Percentiles rank a stretch among this genome's conserved stretches.
These are phyloP conservation scores for Saccharomycopsis sp. DNA, from an alignment of 805 yeast species.

Conservation along the genomic window DNA sequence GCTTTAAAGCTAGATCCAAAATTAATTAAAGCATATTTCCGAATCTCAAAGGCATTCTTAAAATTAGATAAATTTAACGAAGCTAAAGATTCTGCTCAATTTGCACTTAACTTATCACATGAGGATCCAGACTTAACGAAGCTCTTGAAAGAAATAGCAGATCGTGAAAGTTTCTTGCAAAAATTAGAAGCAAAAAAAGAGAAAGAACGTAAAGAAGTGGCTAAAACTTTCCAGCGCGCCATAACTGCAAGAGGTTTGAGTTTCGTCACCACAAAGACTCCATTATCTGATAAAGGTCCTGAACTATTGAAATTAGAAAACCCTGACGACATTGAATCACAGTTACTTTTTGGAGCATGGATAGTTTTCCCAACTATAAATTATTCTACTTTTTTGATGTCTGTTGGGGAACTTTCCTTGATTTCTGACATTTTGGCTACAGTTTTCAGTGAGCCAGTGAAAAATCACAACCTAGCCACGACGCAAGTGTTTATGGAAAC, in stretches of 20 bases:
- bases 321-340: slow-evolving; percentile 62
- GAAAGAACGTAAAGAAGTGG: slow-evolving; percentile 29
- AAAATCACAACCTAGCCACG: slow-evolving; percentile 56
- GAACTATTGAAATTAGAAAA: slow-evolving; percentile 53
- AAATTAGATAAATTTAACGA: slow-evolving; percentile 65
- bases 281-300: slow-evolving; percentile 22
- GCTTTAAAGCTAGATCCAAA: slow-evolving; percentile 59
- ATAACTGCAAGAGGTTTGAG: slow-evolving; percentile 51
- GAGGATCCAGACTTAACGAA: slow-evolving; percentile 49
- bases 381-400: slow-evolving; percentile 77
- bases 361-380: slow-evolving; percentile 75
- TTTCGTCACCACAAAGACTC: slow-evolving; percentile 41
- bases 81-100: slow-evolving; percentile 55
- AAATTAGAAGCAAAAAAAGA: slow-evolving; percentile 28
- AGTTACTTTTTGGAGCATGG: slow-evolving; percentile 74
- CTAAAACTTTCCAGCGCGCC: slow-evolving; percentile 47
- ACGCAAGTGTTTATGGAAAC: slow-evolving; percentile 81
- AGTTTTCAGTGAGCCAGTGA: slow-evolving; percentile 58
- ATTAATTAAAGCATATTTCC: slow-evolving; percentile 76
- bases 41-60: slow-evolving; percentile 78
- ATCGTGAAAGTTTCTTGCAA: slow-evolving; percentile 28
- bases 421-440: slow-evolving; percentile 55
- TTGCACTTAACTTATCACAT: slow-evolving; percentile 57
- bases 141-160: slow-evolving; percentile 36
- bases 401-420: slow-evolving; percentile 64